phyloP scores from a whole-genome alignment of 169 alveolate species.

The Babesia ovata region DNA sequence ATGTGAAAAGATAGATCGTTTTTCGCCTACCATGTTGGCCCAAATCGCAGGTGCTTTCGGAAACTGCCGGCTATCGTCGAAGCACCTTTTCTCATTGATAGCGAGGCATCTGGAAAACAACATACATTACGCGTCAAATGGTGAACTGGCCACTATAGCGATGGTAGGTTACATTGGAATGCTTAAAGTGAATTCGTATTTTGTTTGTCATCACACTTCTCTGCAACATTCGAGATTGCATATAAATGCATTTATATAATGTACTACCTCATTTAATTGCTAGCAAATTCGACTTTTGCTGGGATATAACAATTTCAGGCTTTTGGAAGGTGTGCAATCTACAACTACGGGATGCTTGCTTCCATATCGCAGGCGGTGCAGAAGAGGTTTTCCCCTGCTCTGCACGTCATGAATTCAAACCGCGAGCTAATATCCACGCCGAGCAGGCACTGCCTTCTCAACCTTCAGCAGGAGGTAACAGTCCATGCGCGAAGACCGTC shows the following conservation, averaged over 20 bases:
- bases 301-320: conserved; percentile 13
- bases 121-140: conserved; percentile 46
- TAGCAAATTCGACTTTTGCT: too few species aligned
- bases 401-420: not conserved
- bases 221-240: too few species aligned
- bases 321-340: conserved; percentile 54
- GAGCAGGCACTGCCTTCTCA: conserved; percentile 26
- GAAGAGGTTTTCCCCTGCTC: conserved; percentile 14
- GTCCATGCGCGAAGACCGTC: conserved; percentile 34
- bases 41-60: conserved; percentile 72
- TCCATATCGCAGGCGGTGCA: conserved; percentile 53
- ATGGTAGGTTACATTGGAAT: conserved; percentile 13
- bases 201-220: too few species aligned
- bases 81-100: conserved; percentile 67
- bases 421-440: not conserved
- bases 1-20: conserved; percentile 57
- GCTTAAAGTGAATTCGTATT: not conserved
- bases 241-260: not conserved
- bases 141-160: conserved; percentile 36
- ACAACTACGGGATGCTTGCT: conserved; percentile 39
- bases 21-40: conserved; percentile 75
- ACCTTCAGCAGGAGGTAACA: not conserved
- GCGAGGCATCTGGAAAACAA: conserved; percentile 51
- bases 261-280: not conserved
- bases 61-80: conserved; percentile 72